A percentile compares a stretch with the other conserved stretches of the same genome.
Conservation (phyloP, 2,329 filamentous ascomycete species). For the Pyrenophora tritici-repentis region DNA sequence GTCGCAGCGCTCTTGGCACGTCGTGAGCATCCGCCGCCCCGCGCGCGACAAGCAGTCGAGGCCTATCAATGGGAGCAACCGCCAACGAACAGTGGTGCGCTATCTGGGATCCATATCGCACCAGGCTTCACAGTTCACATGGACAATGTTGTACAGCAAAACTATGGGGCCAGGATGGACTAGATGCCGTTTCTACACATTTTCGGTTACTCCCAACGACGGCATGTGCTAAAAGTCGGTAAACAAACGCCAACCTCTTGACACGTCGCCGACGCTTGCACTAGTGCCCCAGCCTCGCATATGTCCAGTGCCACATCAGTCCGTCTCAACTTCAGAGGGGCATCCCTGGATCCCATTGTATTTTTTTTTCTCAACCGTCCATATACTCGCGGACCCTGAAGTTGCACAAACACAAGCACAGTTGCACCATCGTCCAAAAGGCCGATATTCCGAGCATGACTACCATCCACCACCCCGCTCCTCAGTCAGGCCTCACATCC, state of each 20-base stretch:
- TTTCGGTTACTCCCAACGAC: constrained; percentile 25
- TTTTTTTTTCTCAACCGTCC: not conserved
- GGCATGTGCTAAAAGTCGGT: constrained; percentile 15
- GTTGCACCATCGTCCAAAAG: constrained; percentile 22
- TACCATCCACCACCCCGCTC: constrained; percentile 38
- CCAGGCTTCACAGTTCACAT: too few relatives aligned
- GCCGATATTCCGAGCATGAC: constrained; percentile 27
- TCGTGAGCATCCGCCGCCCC: too few relatives aligned
- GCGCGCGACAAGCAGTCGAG: too few relatives aligned
- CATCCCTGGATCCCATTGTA: constrained; percentile 15
- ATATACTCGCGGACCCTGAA: constrained; percentile 23
- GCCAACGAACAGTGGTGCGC: constrained; percentile 4
- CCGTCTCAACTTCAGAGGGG: constrained; percentile 9
- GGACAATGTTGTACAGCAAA: constrained; percentile 2
- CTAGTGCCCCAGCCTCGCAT: constrained; percentile 11
- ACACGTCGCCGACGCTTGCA: constrained; percentile 29
- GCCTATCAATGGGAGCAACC: constrained; percentile 1
- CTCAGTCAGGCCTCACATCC: constrained; percentile 34
- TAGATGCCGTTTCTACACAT: constrained; percentile 12
- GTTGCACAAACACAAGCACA: constrained; percentile 10
- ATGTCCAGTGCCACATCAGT: not conserved
- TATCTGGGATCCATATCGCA: too few relatives aligned
- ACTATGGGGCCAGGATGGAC: constrained; percentile 6
- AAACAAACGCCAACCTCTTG: constrained; percentile 23
- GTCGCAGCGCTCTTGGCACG: too few relatives aligned